Evolutionary conservation across 352 stramenopile species (phyloP).

Genomic region (Globisporangium rhizosaccharum): DNA sequence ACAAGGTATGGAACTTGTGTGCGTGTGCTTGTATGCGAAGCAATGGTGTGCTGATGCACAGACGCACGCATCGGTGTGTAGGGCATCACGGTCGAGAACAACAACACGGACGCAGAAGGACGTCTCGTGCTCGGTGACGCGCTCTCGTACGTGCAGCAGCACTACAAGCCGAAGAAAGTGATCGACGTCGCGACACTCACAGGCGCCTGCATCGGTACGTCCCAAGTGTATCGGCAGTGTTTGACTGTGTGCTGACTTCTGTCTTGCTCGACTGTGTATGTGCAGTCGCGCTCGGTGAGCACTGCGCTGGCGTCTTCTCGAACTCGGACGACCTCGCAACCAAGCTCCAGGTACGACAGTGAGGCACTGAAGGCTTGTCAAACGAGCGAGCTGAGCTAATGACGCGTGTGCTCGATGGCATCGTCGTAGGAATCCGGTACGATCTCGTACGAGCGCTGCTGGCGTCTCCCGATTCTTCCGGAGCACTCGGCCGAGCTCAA

Average conservation of each 20-base stretch:
- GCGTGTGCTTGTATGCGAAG: too few relatives aligned
- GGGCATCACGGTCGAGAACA: slow-evolving; percentile 89
- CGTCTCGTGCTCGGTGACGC: slow-evolving; percentile 88
- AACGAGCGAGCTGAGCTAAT: too few relatives aligned
- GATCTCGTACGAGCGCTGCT: slow-evolving; percentile 79
- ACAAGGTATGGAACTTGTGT: slow-evolving; percentile 36
- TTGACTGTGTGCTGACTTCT: not conserved
- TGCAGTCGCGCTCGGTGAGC: slow-evolving; percentile 78
- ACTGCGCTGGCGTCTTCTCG: slow-evolving; percentile 89
- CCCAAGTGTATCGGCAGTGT: not conserved
- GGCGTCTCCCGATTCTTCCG: slow-evolving; percentile 83
- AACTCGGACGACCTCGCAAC: slow-evolving; percentile 86
- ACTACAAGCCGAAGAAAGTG: slow-evolving; percentile 88
- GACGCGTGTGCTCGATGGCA: not conserved
- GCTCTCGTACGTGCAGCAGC: slow-evolving; percentile 85
- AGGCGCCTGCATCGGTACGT: slow-evolving; percentile 77
- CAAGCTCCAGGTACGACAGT: slow-evolving; percentile 38
- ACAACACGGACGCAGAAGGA: slow-evolving; percentile 91
- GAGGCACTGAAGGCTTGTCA: not conserved
- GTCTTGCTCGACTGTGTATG: not conserved
- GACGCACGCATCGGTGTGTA: not conserved
- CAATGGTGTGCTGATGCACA: too few relatives aligned
- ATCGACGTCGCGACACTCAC: slow-evolving; percentile 94
- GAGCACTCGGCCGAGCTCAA: slow-evolving; percentile 84
- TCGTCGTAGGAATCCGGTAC: slow-evolving; percentile 37